Conservation (phyloP, 441 rosid genomes). For the Gossypium davidsonii region DNA sequence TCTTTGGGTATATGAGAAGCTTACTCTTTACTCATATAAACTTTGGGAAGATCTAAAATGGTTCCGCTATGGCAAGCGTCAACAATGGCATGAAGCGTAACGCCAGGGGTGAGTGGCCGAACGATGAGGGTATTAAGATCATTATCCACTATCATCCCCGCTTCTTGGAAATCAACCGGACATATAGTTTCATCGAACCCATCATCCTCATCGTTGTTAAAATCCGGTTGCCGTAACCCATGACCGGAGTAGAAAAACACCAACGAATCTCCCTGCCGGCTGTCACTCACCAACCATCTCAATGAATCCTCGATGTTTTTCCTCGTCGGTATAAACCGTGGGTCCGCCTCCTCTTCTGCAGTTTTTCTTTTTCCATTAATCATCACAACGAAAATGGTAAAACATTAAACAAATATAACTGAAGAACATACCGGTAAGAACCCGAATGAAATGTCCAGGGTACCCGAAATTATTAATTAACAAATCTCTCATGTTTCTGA, state of each 20-base stretch:
- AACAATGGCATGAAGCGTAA: conserved; percentile 48
- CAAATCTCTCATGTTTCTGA: conserved; percentile 28
- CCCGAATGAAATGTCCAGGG: conserved; percentile 18
- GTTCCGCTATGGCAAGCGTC: conserved; percentile 63
- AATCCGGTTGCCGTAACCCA: conserved; percentile 37
- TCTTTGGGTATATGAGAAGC: not conserved
- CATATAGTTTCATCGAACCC: conserved; percentile 53
- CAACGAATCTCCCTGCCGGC: conserved; percentile 30
- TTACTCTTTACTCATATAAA: conserved; percentile 13
- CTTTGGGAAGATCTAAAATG: conserved; percentile 37
- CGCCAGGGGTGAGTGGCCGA: conserved; percentile 33
- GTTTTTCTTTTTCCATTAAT: not conserved
- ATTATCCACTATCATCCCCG: conserved; percentile 43
- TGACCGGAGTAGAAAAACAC: conserved; percentile 54
- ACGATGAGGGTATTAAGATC: conserved; percentile 41
- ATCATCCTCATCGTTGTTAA: conserved; percentile 35
- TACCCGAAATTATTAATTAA: conserved; percentile 21
- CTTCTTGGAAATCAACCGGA: conserved; percentile 34
- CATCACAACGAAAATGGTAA: not conserved
- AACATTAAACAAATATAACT: not conserved
- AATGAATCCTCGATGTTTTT: conserved; percentile 34
- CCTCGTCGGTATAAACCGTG: conserved; percentile 31
- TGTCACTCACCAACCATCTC: conserved; percentile 41
- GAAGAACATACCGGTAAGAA: conserved; percentile 34
- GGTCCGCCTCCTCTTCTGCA: conserved; percentile 29